Evolutionary conservation across 106 monocot genomes (phyloP).

Genomic region (Allium sativum): DNA sequence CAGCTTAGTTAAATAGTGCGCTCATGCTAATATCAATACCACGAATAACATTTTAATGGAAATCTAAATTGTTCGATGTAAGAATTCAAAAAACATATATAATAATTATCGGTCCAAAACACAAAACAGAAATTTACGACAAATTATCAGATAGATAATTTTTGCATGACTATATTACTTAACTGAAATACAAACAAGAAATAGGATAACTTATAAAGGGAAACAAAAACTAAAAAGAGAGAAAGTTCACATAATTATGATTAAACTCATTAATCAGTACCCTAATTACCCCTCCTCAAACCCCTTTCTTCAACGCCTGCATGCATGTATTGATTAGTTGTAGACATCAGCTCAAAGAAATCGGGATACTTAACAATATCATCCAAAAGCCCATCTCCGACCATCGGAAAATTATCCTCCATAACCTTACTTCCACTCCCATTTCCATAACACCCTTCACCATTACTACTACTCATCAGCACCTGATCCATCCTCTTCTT

Average conservation of each 20-base stretch:
- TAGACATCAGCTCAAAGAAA: conserved; percentile 38
- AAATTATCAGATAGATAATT: too few species aligned
- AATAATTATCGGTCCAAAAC: too few species aligned
- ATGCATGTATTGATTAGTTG: background rate
- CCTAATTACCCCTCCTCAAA: background rate
- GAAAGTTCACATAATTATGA: too few species aligned
- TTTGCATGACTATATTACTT: too few species aligned
- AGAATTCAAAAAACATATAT: too few species aligned
- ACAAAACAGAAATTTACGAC: too few species aligned
- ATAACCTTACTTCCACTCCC: background rate
- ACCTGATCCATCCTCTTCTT: background rate
- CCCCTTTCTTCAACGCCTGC: background rate
- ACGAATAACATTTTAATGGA: too few species aligned
- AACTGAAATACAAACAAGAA: background rate
- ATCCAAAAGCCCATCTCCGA: conserved; percentile 36
- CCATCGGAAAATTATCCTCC: conserved; percentile 19
- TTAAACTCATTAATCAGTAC: background rate
- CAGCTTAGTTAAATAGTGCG: too few species aligned
- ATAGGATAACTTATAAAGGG: background rate
- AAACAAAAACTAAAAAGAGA: background rate
- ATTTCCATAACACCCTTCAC: background rate
- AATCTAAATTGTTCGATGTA: too few species aligned
- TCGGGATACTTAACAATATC: conserved; percentile 58
- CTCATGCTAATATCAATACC: too few species aligned
- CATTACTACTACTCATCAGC: too few species aligned